Base-by-base conservation (phyloP, 2,329 filamentous ascomycete genomes). In the Colletotrichum navitas region DNA sequence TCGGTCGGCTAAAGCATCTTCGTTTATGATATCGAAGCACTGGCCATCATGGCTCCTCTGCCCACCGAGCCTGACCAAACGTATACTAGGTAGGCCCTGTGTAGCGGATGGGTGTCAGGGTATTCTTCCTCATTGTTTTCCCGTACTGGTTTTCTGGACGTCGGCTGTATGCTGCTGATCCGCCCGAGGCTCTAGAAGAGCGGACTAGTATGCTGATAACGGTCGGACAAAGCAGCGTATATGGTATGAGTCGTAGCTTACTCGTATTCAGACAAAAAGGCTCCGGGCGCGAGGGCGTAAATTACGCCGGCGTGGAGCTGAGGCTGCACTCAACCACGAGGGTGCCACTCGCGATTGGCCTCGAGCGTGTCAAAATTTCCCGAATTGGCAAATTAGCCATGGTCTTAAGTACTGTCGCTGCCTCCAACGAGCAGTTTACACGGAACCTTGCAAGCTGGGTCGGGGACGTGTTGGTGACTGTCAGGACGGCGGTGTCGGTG, bases 1-100 rank as follows among this genome's bases (percentile, higher is more conserved):
- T 76, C 79, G 0, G 75, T 79, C 14, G 81, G 83, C 66, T 79
- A 83, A 39, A 80, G 77, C 6, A 73, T 83, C 1, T 80, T 83
- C 14, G 77, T 77, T 7, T 80, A 24, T 34, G 52, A 63, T 3
- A 51, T 61, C 4, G 26, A n/a, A 24, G 10, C 18, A 43, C 21
- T 39, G 8, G 16, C 5, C 34, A 63, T 63, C 47, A 63, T n/a
- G 26, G 47, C 67, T 7, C 24, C 63, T 24, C 10, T 70, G 47
- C 56, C 54, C 0, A 49, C 24, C 0, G 43, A 56, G 14, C 54
- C 67, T 62, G 11, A 45, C 59, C 4, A n/a, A n/a, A n/a, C 24
- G n/a, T 5, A 26, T 68, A 2, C 56, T 68, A 8, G 18, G 18
- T n/a, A n/a, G n/a, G n/a, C 11, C 32, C 66, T 6, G 6, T 68